Evolutionary conservation across 495 filamentous ascomycete species (phyloP), one percentile per base, ranked within the genome.

Genomic region (Lasiosphaeria hispida): DNA sequence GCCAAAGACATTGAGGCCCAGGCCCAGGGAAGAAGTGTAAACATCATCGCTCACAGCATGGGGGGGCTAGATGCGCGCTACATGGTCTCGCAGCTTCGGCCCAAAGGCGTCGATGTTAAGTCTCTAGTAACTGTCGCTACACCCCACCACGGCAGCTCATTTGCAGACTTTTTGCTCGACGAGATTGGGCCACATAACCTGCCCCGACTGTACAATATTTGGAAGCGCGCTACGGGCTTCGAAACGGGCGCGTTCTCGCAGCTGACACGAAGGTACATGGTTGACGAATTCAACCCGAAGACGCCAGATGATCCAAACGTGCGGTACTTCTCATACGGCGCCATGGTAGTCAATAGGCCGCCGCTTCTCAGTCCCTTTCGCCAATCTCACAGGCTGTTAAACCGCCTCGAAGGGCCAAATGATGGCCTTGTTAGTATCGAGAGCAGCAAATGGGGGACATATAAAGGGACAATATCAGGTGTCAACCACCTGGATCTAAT

Each of bases 401-500:
- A 82, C 49, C 69, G 79, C 38, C 60, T 72, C 4, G 94, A 97
- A 73, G 93, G 92, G 0, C 82, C 85, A 1, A 98, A 98, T 69
- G 94, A 98, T 62, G 94, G 94, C 0, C 81, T 98, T 4, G 94
- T 98, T 14, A 95, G 89, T 66, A 91, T 97, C 23, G 73, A 80
- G 8, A 96, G 91, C 65, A 87, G 87, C 60, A 79, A 81, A 63
- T 97, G 93, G 92, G 94, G 94, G n/a, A 81, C 80, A 1, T 97
- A 97, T 69, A 89, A 93, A 69, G 94, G 94, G 4, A 97, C 94
- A 3, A 70, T 98, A n/a, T 72, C 92, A 5, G 85, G 83, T 9
- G 91, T 96, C 33, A 95, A 86, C 70, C 94, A 98, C 72, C 73
- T 97, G 5, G 92, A 96, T 64, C 75, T 96, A 51, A 98, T 97